A percentile compares a stretch with the other conserved stretches of the same genome.
These are phyloP conservation scores for Cystobasidium slooffiae DNA, from an alignment of 1,284 basidiomycete genomes.

Conservation along the genomic window DNA sequence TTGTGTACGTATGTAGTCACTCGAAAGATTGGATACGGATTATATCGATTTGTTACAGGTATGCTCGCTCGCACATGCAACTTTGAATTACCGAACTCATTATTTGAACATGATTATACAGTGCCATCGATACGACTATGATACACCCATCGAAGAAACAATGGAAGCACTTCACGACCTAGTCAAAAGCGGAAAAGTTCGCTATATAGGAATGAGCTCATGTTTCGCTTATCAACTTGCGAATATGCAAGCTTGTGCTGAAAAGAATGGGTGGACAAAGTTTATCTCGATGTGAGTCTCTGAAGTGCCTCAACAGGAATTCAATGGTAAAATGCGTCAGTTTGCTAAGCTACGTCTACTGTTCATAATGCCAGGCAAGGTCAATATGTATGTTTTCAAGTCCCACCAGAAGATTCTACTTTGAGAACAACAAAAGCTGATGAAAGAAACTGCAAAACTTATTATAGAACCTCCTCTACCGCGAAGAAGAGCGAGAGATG, in stretches of 20 bases:
- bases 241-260: conserved; percentile 68
- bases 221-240: conserved; percentile 48
- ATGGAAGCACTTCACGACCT: conserved; percentile 74
- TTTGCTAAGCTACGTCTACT: conserved; percentile 55
- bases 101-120: conserved; percentile 67
- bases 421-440: not conserved
- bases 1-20: conserved; percentile 1
- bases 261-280: conserved; percentile 41
- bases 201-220: conserved; percentile 68
- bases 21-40: conserved; percentile 69
- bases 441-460: not conserved
- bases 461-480: conserved; percentile 11
- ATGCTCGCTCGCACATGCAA: not conserved
- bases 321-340: conserved; percentile 45
- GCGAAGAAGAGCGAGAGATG: conserved; percentile 56
- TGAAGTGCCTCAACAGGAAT: not conserved
- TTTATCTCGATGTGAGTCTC: conserved; percentile 57
- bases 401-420: not conserved
- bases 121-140: conserved; percentile 62
- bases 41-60: conserved; percentile 72
- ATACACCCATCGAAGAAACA: conserved; percentile 64
- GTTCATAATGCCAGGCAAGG: not conserved
- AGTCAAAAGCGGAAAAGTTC: conserved; percentile 51
- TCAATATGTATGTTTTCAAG: not conserved
- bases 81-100: not conserved